A percentile compares a stretch with the other conserved stretches of the same genome.
These are phyloP conservation scores for Hyaloperonospora brassicae DNA, from an alignment of 352 stramenopile genomes.

Conservation along the genomic window DNA sequence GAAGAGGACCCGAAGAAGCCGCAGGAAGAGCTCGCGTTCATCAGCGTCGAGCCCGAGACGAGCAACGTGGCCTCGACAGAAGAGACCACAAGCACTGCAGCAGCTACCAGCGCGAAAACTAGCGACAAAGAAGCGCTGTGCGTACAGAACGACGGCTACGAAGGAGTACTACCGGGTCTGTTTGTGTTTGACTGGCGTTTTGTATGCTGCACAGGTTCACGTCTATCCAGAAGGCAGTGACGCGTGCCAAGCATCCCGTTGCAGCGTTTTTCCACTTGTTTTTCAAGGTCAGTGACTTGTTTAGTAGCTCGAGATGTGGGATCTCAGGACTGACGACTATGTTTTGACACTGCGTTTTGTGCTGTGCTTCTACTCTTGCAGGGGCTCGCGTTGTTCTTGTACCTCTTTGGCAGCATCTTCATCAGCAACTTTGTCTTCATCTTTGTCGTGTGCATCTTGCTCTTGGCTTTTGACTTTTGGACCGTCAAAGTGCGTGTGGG, in stretches of 20 bases:
- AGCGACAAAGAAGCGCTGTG: constrained; percentile 57
- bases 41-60: constrained; percentile 42
- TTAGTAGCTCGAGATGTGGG: not conserved
- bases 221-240: constrained; percentile 62
- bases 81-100: not conserved
- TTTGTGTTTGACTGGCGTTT: constrained; percentile 6
- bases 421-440: constrained; percentile 93
- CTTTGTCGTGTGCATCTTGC: constrained; percentile 94
- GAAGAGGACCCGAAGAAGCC: constrained; percentile 44
- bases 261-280: constrained; percentile 94
- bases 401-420: constrained; percentile 90
- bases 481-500: constrained; percentile 85
- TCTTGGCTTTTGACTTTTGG: constrained; percentile 97
- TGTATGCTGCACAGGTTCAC: constrained; percentile 35
- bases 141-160: constrained; percentile 10
- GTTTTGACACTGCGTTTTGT: not conserved
- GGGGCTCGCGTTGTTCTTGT: constrained; percentile 86
- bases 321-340: not conserved
- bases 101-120: constrained; percentile 14
- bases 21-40: constrained; percentile 72
- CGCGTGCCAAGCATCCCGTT: constrained; percentile 87
- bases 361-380: constrained; percentile 4
- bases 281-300: constrained; percentile 84
- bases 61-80: constrained; percentile 7
- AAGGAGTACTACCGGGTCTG: constrained; percentile 3